Evolutionary conservation across 2,329 filamentous ascomycete genomes (phyloP).

Genomic region (Magnaporthiopsis incrustans): DNA sequence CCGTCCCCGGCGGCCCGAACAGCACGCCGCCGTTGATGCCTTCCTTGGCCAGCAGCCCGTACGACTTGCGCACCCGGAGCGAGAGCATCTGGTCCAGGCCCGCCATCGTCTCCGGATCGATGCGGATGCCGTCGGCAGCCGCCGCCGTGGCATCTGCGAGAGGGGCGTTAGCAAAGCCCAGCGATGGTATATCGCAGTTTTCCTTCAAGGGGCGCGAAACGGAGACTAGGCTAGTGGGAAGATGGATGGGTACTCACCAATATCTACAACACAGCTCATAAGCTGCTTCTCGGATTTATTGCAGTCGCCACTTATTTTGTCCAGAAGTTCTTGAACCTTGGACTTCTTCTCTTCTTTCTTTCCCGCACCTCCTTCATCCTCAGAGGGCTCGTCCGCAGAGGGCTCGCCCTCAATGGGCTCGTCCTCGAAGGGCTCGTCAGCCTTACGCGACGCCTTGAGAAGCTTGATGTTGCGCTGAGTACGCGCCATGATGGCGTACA

Average conservation of each 20-base stretch:
- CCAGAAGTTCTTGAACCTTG: background rate
- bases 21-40: constrained; percentile 69
- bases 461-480: background rate
- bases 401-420: too few relatives aligned
- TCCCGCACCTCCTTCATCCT: too few relatives aligned
- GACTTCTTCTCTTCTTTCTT: too few relatives aligned
- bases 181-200: too few relatives aligned
- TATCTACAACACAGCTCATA: background rate
- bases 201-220: background rate
- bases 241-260: background rate
- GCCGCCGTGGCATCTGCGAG: background rate
- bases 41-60: constrained; percentile 2
- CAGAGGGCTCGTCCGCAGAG: background rate
- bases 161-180: background rate
- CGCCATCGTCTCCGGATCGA: background rate
- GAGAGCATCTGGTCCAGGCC: constrained; percentile 1
- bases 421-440: background rate
- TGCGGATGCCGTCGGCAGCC: background rate
- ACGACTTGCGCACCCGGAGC: background rate
- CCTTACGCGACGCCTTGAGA: background rate
- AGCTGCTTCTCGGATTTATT: background rate
- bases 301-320: background rate
- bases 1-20: constrained; percentile 89
- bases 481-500: background rate
- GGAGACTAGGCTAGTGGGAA: too few relatives aligned